These are phyloP conservation scores for Talaromyces liani DNA, from an alignment of 495 filamentous ascomycete genomes.

Conservation along the genomic window DNA sequence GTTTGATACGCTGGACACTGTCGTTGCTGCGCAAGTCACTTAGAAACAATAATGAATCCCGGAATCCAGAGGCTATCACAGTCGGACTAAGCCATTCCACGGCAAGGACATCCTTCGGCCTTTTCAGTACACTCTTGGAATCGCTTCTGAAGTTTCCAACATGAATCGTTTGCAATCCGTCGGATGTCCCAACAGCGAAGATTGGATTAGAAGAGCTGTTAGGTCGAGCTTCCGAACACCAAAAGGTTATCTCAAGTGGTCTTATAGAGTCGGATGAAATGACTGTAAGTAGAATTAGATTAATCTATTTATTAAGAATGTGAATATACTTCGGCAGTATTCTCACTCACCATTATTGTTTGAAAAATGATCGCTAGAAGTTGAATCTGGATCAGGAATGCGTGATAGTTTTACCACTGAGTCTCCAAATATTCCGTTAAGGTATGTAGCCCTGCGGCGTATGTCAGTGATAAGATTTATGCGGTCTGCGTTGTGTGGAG, in stretches of 20 bases:
- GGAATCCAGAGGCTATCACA: conserved; percentile 30
- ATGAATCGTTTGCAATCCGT: conserved; percentile 31
- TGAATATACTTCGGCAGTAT: background rate
- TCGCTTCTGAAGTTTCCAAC: conserved; percentile 10
- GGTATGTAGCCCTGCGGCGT: background rate
- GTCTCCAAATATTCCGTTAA: background rate
- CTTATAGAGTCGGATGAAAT: background rate
- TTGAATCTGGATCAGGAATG: background rate
- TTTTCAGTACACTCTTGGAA: conserved; percentile 27
- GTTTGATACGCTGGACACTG: conserved; percentile 25
- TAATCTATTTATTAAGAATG: conserved; percentile 7
- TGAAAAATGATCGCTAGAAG: background rate
- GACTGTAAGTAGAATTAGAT: background rate
- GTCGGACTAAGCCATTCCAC: conserved; percentile 34
- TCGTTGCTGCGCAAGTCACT: conserved; percentile 30
- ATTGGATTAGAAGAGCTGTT: conserved; percentile 15
- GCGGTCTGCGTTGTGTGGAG: background rate
- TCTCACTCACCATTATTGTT: background rate
- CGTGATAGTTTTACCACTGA: background rate
- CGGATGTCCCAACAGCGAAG: conserved; percentile 37
- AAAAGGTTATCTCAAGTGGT: conserved; percentile 13
- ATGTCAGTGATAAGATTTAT: background rate
- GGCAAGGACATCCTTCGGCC: conserved; percentile 19
- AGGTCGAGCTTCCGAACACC: conserved; percentile 32
- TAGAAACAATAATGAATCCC: conserved; percentile 29